Evolutionary conservation across 768 basidiomycete genomes (phyloP).

Genomic region (Leccinum aurantiacum): DNA sequence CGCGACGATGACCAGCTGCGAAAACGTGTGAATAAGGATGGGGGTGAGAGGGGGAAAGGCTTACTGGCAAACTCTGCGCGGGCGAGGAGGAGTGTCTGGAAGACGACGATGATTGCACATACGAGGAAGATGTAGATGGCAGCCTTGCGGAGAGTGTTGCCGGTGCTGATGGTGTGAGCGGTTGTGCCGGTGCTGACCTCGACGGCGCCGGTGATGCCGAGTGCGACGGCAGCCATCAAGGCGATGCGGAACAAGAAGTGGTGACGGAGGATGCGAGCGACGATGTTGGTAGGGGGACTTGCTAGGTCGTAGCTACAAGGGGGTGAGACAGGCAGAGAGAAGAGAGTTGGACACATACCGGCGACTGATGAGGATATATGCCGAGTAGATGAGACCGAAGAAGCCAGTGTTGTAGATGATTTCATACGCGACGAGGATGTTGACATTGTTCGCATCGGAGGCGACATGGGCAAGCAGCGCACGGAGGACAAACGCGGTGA

Average conservation of each 20-base stretch:
- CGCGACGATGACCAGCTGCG: constrained; percentile 13
- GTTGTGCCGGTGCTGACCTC: constrained; percentile 7
- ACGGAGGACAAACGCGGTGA: constrained; percentile 20
- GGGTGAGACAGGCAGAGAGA: background rate
- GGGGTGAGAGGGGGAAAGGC: background rate
- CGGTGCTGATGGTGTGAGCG: constrained; percentile 10
- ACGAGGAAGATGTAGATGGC: constrained; percentile 34
- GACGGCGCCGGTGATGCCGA: constrained; percentile 32
- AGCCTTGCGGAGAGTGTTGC: constrained; percentile 26
- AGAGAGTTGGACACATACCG: constrained; percentile 21
- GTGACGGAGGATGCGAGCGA: constrained; percentile 18
- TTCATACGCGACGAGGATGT: constrained; percentile 29
- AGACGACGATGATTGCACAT: constrained; percentile 22
- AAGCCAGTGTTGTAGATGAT: constrained; percentile 37
- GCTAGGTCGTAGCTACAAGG: constrained; percentile 13
- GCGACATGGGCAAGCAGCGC: constrained; percentile 14
- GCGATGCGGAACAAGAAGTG: constrained; percentile 27
- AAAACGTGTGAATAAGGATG: background rate
- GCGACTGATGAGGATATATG: constrained; percentile 29
- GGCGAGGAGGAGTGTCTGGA: constrained; percentile 22
- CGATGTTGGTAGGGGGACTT: constrained; percentile 16
- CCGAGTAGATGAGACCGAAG: constrained; percentile 32
- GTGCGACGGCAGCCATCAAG: constrained; percentile 24
- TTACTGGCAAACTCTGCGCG: constrained; percentile 17
- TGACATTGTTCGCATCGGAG: constrained; percentile 21